Evolutionary conservation across 768 basidiomycete genomes (phyloP).

Genomic region (Panaeolus papilionaceus): DNA sequence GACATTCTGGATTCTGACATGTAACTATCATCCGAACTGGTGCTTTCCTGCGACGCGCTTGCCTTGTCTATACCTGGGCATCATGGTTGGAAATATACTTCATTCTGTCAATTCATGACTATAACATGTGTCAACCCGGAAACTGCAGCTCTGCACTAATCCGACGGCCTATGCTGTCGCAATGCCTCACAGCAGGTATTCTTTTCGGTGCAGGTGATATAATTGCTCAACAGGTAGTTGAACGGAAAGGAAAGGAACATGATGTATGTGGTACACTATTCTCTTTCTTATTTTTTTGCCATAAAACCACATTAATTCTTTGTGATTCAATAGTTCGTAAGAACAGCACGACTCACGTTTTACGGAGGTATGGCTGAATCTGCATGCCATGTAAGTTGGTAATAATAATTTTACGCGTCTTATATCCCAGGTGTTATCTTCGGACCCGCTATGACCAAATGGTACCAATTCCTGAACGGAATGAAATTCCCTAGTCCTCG

Average conservation of each 20-base stretch:
- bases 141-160: slow-evolving; percentile 58
- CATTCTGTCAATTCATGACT: not conserved
- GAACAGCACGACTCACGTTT: slow-evolving; percentile 69
- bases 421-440: slow-evolving; percentile 65
- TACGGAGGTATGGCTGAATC: slow-evolving; percentile 66
- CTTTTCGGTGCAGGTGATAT: slow-evolving; percentile 81
- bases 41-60: not conserved
- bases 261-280: slow-evolving; percentile 58
- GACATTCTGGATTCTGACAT: not conserved
- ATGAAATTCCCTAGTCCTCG: slow-evolving; percentile 71
- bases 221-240: slow-evolving; percentile 87
- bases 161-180: slow-evolving; percentile 65
- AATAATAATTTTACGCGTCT: not conserved
- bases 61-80: not conserved
- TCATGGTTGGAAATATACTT: not conserved
- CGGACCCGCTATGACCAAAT: slow-evolving; percentile 82
- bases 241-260: slow-evolving; percentile 72
- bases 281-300: not conserved
- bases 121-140: not conserved
- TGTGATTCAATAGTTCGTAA: slow-evolving; percentile 46
- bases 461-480: slow-evolving; percentile 77
- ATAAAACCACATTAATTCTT: not conserved
- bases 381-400: not conserved
- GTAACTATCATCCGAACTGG: not conserved
- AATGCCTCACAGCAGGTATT: slow-evolving; percentile 67